A percentile compares a stretch with the other conserved stretches of the same genome.
Conservation (phyloP, 192 early-diverging fungal genomes). For the Umbelopsis sp. region DNA sequence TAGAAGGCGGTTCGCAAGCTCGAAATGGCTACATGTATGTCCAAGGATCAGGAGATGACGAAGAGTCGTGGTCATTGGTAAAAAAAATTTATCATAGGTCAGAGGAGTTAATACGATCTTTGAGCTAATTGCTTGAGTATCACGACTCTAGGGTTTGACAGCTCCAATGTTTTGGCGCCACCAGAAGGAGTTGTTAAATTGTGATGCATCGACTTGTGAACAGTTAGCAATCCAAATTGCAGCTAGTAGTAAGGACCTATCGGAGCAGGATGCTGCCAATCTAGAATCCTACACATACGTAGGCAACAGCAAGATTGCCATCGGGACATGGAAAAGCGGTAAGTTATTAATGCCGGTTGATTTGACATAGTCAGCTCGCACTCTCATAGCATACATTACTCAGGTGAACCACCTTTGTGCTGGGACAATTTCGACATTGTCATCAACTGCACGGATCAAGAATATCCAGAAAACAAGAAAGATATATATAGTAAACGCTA, state of each 20-base stretch:
- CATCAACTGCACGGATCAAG: conserved; percentile 74
- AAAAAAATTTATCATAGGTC: neutral
- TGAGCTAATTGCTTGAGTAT: conserved; percentile 2
- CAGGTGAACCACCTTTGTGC: conserved; percentile 48
- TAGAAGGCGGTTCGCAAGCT: conserved; percentile 26
- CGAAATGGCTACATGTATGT: conserved; percentile 71
- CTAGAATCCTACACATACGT: conserved; percentile 50
- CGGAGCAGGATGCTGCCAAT: conserved; percentile 12
- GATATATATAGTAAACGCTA: conserved; percentile 39
- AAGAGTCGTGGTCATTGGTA: conserved; percentile 79
- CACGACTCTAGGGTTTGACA: conserved; percentile 52
- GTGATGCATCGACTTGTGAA: conserved; percentile 36
- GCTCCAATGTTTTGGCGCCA: conserved; percentile 69
- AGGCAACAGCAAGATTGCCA: conserved; percentile 60
- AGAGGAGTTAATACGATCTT: neutral
- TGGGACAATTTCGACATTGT: conserved; percentile 77
- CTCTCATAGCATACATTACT: neutral
- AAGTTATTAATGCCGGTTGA: neutral
- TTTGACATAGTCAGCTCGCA: no score
- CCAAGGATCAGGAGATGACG: conserved; percentile 90
- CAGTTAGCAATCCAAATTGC: conserved; percentile 39
- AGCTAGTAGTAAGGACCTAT: conserved; percentile 9
- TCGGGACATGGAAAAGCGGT: conserved; percentile 56
- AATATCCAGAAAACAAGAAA: conserved; percentile 42
- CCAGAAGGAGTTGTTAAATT: conserved; percentile 33